A percentile compares a stretch with the other conserved stretches of the same genome.
These are phyloP conservation scores for Boletus rubroflammeus DNA, from an alignment of 768 basidiomycete species.

Conservation along the genomic window DNA sequence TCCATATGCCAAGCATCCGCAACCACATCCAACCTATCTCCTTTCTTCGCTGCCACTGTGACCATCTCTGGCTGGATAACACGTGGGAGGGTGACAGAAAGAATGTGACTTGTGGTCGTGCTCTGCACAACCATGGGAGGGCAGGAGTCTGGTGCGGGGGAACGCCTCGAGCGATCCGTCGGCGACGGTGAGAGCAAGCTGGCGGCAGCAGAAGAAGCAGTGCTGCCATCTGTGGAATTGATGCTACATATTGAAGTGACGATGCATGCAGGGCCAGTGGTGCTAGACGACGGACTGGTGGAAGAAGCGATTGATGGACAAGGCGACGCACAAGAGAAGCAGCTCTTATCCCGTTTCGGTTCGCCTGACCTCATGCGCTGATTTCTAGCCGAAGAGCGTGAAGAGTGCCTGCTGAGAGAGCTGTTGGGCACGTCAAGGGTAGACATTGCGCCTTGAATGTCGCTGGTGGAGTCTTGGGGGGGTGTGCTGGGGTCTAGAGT, in stretches of 20 bases:
- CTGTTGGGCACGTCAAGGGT: constrained; percentile 23
- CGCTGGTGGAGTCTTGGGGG: constrained; percentile 16
- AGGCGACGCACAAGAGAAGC: constrained; percentile 29
- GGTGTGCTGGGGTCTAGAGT: constrained; percentile 16
- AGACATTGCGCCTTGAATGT: constrained; percentile 22
- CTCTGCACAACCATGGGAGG: constrained; percentile 47
- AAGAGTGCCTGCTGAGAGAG: constrained; percentile 29
- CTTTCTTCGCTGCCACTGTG: constrained; percentile 57
- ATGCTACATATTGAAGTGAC: constrained; percentile 23
- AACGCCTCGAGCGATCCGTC: constrained; percentile 30
- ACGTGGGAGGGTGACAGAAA: constrained; percentile 48
- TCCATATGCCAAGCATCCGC: constrained; percentile 65
- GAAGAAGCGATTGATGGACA: constrained; percentile 26
- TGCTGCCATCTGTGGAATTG: constrained; percentile 12
- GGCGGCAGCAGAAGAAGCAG: constrained; percentile 14
- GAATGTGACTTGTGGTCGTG: constrained; percentile 38
- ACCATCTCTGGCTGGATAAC: constrained; percentile 58
- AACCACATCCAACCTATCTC: constrained; percentile 52
- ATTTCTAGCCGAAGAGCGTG: constrained; percentile 28
- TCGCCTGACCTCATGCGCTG: constrained; percentile 25
- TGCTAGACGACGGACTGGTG: constrained; percentile 22
- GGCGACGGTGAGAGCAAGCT: constrained; percentile 26
- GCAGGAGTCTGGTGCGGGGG: constrained; percentile 31
- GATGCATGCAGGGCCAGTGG: constrained; percentile 23
- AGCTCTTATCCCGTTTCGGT: constrained; percentile 28